A percentile compares a stretch with the other conserved stretches of the same genome.
Conservation (phyloP, 1,139 yeast genomes). For the Entelexis paramagnoliae region DNA sequence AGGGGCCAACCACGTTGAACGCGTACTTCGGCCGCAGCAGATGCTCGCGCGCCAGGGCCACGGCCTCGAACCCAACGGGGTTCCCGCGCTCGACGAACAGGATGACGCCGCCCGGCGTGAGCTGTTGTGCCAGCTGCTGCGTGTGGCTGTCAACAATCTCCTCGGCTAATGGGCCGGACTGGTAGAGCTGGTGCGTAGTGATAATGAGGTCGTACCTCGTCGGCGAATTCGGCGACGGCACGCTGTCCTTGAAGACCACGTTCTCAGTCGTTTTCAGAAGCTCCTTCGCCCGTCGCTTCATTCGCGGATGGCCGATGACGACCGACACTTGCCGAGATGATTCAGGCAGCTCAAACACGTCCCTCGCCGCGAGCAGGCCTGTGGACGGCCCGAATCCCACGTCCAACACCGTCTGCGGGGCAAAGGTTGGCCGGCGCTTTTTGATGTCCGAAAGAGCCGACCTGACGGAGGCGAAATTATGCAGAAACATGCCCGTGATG, state of each 20-base stretch:
- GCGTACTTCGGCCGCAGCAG: slow-evolving; percentile 65
- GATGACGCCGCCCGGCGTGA: slow-evolving; percentile 69
- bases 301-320: slow-evolving; percentile 58
- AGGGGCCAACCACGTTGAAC: slow-evolving; percentile 62
- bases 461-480: slow-evolving; percentile 63
- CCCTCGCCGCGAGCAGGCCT: slow-evolving; percentile 82
- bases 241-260: slow-evolving; percentile 35
- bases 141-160: slow-evolving; percentile 60
- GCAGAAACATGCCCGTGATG: slow-evolving; percentile 73
- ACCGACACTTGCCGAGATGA: slow-evolving; percentile 52
- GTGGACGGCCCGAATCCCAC: slow-evolving; percentile 90
- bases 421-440: slow-evolving; percentile 45
- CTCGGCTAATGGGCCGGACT: slow-evolving; percentile 49
- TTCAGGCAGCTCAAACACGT: slow-evolving; percentile 40
- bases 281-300: slow-evolving; percentile 72
- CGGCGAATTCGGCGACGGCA: slow-evolving; percentile 21
- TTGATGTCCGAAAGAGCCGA: slow-evolving; percentile 61
- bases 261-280: slow-evolving; percentile 39
- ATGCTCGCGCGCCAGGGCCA: slow-evolving; percentile 83
- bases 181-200: slow-evolving; percentile 66
- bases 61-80: slow-evolving; percentile 75
- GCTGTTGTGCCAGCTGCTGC: slow-evolving; percentile 48
- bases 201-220: slow-evolving; percentile 68
- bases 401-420: slow-evolving; percentile 60
- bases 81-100: slow-evolving; percentile 81